phyloP scores from a whole-genome alignment of 768 basidiomycete species.

The Boletus eberwhitei region DNA sequence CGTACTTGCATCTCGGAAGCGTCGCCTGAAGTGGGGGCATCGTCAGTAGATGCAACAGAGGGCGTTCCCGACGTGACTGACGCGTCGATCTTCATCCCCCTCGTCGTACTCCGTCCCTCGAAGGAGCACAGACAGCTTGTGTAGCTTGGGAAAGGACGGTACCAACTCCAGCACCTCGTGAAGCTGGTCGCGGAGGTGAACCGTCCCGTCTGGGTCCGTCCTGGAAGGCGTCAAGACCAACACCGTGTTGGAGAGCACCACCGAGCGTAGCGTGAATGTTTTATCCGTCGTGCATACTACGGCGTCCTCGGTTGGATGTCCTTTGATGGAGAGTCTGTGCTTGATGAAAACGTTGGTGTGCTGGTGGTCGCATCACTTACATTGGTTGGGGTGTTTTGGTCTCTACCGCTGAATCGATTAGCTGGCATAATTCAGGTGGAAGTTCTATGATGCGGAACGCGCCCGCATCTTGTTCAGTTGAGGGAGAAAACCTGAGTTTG shows the following conservation, averaged over 20 bases:
- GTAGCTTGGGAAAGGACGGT: conserved; percentile 72
- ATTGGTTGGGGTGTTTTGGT: conserved; percentile 31
- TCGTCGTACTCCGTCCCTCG: conserved; percentile 72
- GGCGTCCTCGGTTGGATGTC: conserved; percentile 77
- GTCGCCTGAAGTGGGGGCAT: conserved; percentile 23
- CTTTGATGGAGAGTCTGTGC: conserved; percentile 73
- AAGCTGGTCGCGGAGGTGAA: conserved; percentile 76
- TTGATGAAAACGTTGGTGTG: background rate
- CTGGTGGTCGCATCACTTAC: conserved; percentile 4
- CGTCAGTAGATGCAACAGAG: background rate
- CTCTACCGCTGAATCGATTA: conserved; percentile 53
- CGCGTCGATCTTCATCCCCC: conserved; percentile 41
- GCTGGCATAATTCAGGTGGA: conserved; percentile 59
- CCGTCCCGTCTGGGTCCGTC: conserved; percentile 34
- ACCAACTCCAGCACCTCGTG: conserved; percentile 82
- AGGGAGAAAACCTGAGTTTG: conserved; percentile 51
- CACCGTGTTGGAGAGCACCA: conserved; percentile 86
- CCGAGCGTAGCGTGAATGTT: conserved; percentile 82
- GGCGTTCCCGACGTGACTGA: conserved; percentile 12
- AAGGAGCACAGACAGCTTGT: conserved; percentile 60
- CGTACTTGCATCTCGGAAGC: conserved; percentile 47
- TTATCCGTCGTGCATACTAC: conserved; percentile 80
- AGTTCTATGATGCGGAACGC: conserved; percentile 73
- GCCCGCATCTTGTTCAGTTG: conserved; percentile 45
- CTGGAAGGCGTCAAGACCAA: conserved; percentile 62